Conservation (phyloP, 352 stramenopile genomes). For the Globisporangium emineosum region DNA sequence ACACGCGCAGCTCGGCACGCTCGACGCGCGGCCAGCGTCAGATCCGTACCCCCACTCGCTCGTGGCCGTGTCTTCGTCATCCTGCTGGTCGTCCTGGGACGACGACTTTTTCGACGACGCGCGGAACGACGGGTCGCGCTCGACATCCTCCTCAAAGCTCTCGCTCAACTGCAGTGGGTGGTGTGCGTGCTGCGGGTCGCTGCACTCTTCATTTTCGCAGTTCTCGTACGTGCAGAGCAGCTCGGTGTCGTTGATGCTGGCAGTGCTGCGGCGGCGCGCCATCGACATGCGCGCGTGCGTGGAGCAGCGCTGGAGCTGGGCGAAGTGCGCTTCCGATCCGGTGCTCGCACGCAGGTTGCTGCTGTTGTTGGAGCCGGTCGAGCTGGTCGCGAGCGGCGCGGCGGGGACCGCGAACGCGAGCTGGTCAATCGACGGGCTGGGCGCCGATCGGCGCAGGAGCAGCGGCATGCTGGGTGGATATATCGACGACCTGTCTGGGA, state of each 20-base stretch:
- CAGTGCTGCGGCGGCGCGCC: conserved; percentile 31
- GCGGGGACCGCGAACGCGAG: conserved; percentile 47
- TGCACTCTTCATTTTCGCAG: conserved; percentile 20
- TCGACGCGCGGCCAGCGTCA: conserved; percentile 35
- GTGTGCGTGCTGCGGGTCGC: conserved; percentile 16
- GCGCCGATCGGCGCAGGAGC: conserved; percentile 58
- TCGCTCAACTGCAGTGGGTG: conserved; percentile 13
- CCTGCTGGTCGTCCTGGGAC: conserved; percentile 26
- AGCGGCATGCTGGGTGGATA: conserved; percentile 62
- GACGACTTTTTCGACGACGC: conserved; percentile 34
- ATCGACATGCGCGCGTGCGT: conserved; percentile 37
- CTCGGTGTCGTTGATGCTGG: conserved; percentile 25
- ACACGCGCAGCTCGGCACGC: conserved; percentile 42
- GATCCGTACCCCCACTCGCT: conserved; percentile 36
- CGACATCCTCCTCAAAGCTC: conserved; percentile 18
- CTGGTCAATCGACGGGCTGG: conserved; percentile 70
- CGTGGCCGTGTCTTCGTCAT: conserved; percentile 34
- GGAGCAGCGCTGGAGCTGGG: conserved; percentile 31
- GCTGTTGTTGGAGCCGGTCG: conserved; percentile 1
- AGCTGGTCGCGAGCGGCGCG: conserved; percentile 23
- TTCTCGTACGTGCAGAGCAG: conserved; percentile 10
- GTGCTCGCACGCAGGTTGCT: conserved; percentile 14
- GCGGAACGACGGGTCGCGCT: conserved; percentile 13
- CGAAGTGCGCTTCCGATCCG: conserved; percentile 11
- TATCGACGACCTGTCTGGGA: conserved; percentile 8